Conservation (phyloP, 2,329 filamentous ascomycete species). For the Fusarium zealandicum region DNA sequence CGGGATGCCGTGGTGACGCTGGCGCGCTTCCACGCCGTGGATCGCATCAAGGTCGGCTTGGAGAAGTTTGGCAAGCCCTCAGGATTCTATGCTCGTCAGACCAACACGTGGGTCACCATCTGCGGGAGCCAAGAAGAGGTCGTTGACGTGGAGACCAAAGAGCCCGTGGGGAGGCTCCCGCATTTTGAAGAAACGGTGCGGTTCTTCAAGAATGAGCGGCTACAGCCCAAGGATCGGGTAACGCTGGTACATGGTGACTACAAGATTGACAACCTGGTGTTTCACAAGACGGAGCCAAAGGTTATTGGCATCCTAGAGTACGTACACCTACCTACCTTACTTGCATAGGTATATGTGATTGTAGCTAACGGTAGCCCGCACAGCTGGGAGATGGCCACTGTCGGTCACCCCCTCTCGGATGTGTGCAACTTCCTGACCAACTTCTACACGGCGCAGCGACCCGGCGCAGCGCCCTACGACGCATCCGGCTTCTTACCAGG, state of each 20-base stretch:
- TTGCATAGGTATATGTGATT: not conserved
- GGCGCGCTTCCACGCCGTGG: conserved; percentile 82
- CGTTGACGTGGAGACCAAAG: conserved; percentile 77
- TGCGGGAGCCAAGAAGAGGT: conserved; percentile 78
- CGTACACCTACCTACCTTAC: conserved; percentile 39
- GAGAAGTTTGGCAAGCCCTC: conserved; percentile 73
- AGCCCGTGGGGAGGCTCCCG: conserved; percentile 81
- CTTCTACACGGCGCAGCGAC: conserved; percentile 48
- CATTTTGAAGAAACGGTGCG: conserved; percentile 80
- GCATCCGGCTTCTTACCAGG: conserved; percentile 66
- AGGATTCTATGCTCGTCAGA: conserved; percentile 87
- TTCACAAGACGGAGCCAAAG: conserved; percentile 84
- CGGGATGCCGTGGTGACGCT: conserved; percentile 82
- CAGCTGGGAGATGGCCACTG: conserved; percentile 96
- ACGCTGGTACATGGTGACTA: conserved; percentile 94
- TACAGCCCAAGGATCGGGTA: conserved; percentile 78
- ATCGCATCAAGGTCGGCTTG: conserved; percentile 71
- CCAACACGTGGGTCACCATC: conserved; percentile 82
- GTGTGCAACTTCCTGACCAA: conserved; percentile 74
- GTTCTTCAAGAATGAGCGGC: conserved; percentile 75
- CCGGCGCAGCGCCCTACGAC: conserved; percentile 38
- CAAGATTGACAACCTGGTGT: conserved; percentile 92
- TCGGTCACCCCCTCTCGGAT: conserved; percentile 94
- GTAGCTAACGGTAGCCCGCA: conserved; percentile 12
- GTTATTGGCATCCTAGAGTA: conserved; percentile 93